Evolutionary conservation across 148 eudicot genomes (phyloP), one percentile per base, ranked within the genome.

Genomic region (Hydrangea macrophylla): DNA sequence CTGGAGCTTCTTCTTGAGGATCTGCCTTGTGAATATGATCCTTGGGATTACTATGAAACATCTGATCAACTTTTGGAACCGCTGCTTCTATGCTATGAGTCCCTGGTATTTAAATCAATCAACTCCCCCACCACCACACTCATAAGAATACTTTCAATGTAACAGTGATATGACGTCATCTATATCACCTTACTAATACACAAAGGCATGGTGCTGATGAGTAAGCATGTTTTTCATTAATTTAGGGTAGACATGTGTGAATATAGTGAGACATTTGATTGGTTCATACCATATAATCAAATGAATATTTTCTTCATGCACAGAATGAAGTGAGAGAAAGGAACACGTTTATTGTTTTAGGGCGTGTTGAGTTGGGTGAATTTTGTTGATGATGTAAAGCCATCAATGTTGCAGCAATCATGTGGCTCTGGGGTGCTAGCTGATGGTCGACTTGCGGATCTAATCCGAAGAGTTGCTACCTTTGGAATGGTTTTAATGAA

Each of bases 401-500:
- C 32, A 25, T 68, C 26, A 3, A 23, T 67, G 76, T 55, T 76
- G 64, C 87, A 92, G 97, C 92, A 89, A 80, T 87, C 89, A 25
- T 81, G 84, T 73, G 95, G 96, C 55, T 84, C 96, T 57, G 96
- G 96, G 39, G 79, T 92, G 64, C 82, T 92, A 72, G 97, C 96
- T 73, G 97, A 92, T 76, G 97, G 97, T 42, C 90, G 97, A 63
- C 90, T 92, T 44, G 81, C 81, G 74, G 97, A 92, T 76, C 78
- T 92, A 67, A 92, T 92, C 64, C 87, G 97, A 51, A 83, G 97
- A 78, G 93, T 89, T 70, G 79, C 92, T 55, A 82, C 92, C 54
- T 92, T 92, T 65, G 96, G 96, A 57, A 87, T 87, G 90, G 92
- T 85, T 67, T 75, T 92, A 26, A 87, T 92, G 96, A 92, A 92